phyloP scores from a whole-genome alignment of 176 grass and related monocot species.

The Juncus inflexus region DNA sequence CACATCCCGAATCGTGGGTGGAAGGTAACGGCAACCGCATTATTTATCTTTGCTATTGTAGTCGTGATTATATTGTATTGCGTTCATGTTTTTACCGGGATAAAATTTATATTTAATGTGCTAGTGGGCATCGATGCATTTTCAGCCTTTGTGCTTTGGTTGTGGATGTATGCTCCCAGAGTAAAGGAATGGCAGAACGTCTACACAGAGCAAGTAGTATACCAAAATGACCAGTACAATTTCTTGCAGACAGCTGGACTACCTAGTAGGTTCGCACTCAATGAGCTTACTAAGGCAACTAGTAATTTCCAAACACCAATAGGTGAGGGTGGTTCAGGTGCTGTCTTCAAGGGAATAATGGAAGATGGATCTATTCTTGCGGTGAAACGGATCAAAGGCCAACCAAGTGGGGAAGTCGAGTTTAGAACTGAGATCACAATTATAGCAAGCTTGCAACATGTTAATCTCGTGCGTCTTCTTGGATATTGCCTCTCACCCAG shows the following conservation, averaged over 20 bases:
- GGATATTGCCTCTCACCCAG: conserved; percentile 39
- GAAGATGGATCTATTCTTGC: conserved; percentile 49
- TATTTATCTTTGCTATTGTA: not conserved
- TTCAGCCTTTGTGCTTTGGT: not conserved
- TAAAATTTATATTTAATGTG: not conserved
- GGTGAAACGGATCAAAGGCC: conserved; percentile 35
- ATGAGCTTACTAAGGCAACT: conserved; percentile 13
- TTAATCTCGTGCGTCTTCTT: conserved; percentile 46
- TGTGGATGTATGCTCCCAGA: conserved; percentile 3
- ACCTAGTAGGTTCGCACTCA: not conserved
- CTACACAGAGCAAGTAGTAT: not conserved
- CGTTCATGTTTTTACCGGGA: not conserved
- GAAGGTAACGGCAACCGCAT: not conserved
- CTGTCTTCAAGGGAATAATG: conserved; percentile 38
- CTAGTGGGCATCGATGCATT: not conserved
- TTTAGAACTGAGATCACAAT: conserved; percentile 39
- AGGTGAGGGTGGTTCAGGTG: conserved; percentile 41
- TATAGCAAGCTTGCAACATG: conserved; percentile 46
- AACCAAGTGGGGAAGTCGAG: conserved; percentile 30
- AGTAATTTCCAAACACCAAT: conserved; percentile 28
- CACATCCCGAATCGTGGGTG: not conserved
- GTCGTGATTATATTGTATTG: not conserved
- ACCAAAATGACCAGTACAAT: not conserved
- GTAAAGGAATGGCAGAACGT: not conserved
- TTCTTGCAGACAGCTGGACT: not conserved